phyloP scores from a whole-genome alignment of 495 filamentous ascomycete species.

The Halenospora varia region DNA sequence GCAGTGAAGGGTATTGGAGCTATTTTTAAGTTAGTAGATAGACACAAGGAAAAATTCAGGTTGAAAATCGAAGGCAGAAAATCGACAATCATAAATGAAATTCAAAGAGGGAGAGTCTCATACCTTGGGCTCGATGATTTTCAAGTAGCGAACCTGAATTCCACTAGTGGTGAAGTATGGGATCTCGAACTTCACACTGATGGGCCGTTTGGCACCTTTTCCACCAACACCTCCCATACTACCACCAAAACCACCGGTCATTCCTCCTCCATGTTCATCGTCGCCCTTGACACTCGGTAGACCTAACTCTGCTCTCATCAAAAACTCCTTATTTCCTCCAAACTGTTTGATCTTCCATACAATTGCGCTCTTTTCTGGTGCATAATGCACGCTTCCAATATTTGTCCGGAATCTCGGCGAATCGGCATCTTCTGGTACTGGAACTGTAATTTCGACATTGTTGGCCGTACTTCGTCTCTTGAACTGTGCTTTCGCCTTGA shows the following conservation, averaged over 20 bases:
- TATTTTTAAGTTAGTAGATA: constrained; percentile 27
- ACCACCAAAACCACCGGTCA: constrained; percentile 95
- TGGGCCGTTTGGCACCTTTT: constrained; percentile 88
- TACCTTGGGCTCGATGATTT: constrained; percentile 99
- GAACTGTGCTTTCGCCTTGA: constrained; percentile 98
- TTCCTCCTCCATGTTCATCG: constrained; percentile 91
- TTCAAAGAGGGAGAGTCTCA: constrained; percentile 25
- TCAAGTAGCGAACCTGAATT: constrained; percentile 96
- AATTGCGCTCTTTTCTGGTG: constrained; percentile 94
- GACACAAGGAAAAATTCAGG: constrained; percentile 22
- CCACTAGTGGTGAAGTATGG: constrained; percentile 99
- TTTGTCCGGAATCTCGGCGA: constrained; percentile 96
- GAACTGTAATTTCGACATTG: constrained; percentile 97
- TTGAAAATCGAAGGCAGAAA: constrained; percentile 1
- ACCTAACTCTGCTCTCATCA: constrained; percentile 98
- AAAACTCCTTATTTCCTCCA: constrained; percentile 94
- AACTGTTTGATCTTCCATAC: constrained; percentile 99
- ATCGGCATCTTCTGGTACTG: constrained; percentile 96
- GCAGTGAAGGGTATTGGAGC: constrained; percentile 96
- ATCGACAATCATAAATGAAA: background rate
- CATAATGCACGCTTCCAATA: constrained; percentile 97
- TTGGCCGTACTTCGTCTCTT: constrained; percentile 97
- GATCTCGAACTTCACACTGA: constrained; percentile 99
- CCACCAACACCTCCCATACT: constrained; percentile 81
- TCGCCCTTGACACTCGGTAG: constrained; percentile 93